Percentiles rank a stretch among this genome's conserved stretches.
Evolutionary conservation across 2,329 filamentous ascomycete species (phyloP).

Genomic region (Trichothecium roseum): DNA sequence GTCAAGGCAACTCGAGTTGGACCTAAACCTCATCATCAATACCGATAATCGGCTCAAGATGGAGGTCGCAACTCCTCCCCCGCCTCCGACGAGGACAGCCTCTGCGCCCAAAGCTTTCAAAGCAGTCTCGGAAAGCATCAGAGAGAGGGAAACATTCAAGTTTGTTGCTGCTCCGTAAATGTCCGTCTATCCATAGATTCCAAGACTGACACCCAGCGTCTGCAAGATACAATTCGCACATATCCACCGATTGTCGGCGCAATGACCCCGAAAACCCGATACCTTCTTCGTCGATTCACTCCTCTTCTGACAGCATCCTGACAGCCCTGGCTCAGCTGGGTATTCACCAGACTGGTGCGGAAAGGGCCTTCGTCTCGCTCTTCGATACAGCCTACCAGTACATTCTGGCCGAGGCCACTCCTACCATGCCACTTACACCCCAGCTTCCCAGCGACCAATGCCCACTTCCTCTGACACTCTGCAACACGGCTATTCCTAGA

Average conservation of each 20-base stretch:
- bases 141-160: conserved; percentile 5
- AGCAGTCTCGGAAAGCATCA: conserved; percentile 1
- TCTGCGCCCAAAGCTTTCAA: too few relatives aligned
- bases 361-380: conserved; percentile 36
- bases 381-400: conserved; percentile 38
- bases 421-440: conserved; percentile 22
- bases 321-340: conserved; percentile 41
- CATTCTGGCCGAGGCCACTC: conserved; percentile 40
- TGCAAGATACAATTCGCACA: conserved; percentile 8
- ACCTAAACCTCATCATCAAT: too few relatives aligned
- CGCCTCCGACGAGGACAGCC: too few relatives aligned
- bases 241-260: conserved; percentile 8
- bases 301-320: conserved; percentile 25
- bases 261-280: conserved; percentile 13
- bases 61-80: too few relatives aligned
- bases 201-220: too few relatives aligned
- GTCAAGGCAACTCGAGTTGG: too few relatives aligned
- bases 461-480: conserved; percentile 13
- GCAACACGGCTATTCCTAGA: conserved; percentile 20
- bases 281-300: conserved; percentile 11
- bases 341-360: conserved; percentile 28
- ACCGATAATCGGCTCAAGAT: too few relatives aligned
- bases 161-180: too few relatives aligned
- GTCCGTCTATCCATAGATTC: too few relatives aligned
- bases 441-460: conserved; percentile 6